Base-by-base conservation (phyloP, 768 basidiomycete genomes). In the Scleroderma bovista region DNA sequence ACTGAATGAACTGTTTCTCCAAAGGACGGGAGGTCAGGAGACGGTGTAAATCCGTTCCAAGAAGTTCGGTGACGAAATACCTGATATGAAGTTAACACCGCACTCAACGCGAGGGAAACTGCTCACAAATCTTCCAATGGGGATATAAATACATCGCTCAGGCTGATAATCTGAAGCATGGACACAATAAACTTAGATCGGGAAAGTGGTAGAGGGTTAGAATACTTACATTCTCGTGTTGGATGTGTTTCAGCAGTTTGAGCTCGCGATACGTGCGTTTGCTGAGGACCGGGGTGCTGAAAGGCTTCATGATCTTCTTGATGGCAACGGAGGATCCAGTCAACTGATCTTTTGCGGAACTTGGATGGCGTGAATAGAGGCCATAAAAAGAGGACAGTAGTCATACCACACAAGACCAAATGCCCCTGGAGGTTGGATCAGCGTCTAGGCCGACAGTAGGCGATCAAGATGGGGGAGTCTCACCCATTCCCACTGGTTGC, bases 261-360 rank as follows among this genome's bases (percentile, higher is more conserved):
- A 99, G 79, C 72, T 99, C 96, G 53, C 96, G 81, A 69, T 98
- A 98, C 1, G 96, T 99, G 56, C 96, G 79, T 73, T 98, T 98
- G 69, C 86, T 87, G 60, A 99, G 77, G n/a, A 99, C 96, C 17
- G 96, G 94, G 6, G 96, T 97, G 66, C 88, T 90, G 74, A 99
- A 99, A 7, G 96, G 96, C 70, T 99, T 99, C 95, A 98, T 98
- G 76, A 98, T 99, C 83, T 98, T 98, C 82, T 99, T 99, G 75
- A 99, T 94, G 62, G 96, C 96, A 50, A 95, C 94, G 16, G 91
- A 88, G 41, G 92, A 81, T 37, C 83, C 88, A 9, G 93, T 95
- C 48, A 98, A 81, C 69, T 97, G 94, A 68, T 95, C 90, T 69
- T 93, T 94, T 31, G 92, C 88, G 16, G 93, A 94, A 62, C 93